phyloP scores from a whole-genome alignment of 2,329 filamentous ascomycete species.

The Tricladium varicosporioides region DNA sequence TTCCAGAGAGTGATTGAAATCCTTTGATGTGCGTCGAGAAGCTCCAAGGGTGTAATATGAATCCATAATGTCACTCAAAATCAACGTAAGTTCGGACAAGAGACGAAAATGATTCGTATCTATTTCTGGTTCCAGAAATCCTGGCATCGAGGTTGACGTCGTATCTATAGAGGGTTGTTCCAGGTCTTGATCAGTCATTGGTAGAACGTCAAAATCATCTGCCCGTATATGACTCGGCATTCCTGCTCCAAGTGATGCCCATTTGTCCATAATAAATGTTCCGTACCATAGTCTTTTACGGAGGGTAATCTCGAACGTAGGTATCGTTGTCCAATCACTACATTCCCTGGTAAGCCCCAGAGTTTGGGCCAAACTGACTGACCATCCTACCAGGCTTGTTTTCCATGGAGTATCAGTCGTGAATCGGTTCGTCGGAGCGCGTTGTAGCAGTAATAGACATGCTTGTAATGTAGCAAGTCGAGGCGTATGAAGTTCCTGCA shows the following conservation, averaged over 20 bases:
- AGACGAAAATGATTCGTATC: conserved; percentile 31
- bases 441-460: conserved; percentile 34
- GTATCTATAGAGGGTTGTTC: conserved; percentile 22
- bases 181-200: conserved; percentile 27
- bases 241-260: conserved; percentile 35
- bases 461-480: conserved; percentile 35
- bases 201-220: conserved; percentile 34
- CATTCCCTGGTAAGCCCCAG: conserved; percentile 35
- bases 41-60: conserved; percentile 34
- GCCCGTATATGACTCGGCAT: conserved; percentile 34
- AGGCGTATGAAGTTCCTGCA: conserved; percentile 36
- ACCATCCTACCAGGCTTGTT: conserved; percentile 34
- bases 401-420: conserved; percentile 36
- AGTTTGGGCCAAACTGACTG: conserved; percentile 34
- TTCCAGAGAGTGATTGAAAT: conserved; percentile 33
- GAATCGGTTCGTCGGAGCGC: conserved; percentile 34
- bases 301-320: conserved; percentile 33
- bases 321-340: conserved; percentile 32
- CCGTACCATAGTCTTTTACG: conserved; percentile 35
- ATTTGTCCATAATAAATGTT: conserved; percentile 36
- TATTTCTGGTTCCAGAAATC: conserved; percentile 24
- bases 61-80: conserved; percentile 35
- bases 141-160: conserved; percentile 17
- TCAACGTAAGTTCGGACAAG: conserved; percentile 32
- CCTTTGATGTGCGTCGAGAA: conserved; percentile 29